phyloP scores from a whole-genome alignment of 257 asterid genomes.

The Osmanthus fragrans region DNA sequence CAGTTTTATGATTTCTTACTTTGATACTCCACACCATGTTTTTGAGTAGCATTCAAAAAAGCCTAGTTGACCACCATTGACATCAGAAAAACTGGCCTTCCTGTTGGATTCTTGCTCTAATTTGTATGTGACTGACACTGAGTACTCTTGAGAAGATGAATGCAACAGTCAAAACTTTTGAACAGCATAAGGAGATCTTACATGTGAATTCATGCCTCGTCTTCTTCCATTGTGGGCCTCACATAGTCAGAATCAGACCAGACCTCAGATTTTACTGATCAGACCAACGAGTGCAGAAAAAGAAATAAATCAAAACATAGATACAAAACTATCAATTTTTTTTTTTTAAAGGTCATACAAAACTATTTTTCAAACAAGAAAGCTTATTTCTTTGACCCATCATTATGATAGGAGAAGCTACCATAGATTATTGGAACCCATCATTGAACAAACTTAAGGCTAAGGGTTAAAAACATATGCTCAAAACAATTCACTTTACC shows the following conservation, averaged over 20 bases:
- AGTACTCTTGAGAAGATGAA: slow-evolving; percentile 46
- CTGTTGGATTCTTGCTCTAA: slow-evolving; percentile 37
- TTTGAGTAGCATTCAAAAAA: too few species aligned
- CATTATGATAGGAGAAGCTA: not conserved
- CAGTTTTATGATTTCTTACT: too few species aligned
- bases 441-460: not conserved
- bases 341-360: too few species aligned
- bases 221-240: slow-evolving; percentile 76
- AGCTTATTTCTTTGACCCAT: slow-evolving; percentile 12
- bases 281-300: slow-evolving; percentile 28
- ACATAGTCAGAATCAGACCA: slow-evolving; percentile 45
- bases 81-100: slow-evolving; percentile 22
- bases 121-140: slow-evolving; percentile 33
- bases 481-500: not conserved
- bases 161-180: slow-evolving; percentile 58
- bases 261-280: slow-evolving; percentile 26
- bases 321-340: slow-evolving; percentile 16
- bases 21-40: too few species aligned
- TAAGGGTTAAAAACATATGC: not conserved
- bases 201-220: slow-evolving; percentile 47
- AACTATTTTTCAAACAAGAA: slow-evolving; percentile 20
- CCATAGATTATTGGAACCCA: not conserved
- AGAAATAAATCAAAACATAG: slow-evolving; percentile 4
- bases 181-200: slow-evolving; percentile 38
- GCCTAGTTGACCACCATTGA: not conserved